Conservation (phyloP, 1,284 basidiomycete genomes). For the Boletellus deceptivus region DNA sequence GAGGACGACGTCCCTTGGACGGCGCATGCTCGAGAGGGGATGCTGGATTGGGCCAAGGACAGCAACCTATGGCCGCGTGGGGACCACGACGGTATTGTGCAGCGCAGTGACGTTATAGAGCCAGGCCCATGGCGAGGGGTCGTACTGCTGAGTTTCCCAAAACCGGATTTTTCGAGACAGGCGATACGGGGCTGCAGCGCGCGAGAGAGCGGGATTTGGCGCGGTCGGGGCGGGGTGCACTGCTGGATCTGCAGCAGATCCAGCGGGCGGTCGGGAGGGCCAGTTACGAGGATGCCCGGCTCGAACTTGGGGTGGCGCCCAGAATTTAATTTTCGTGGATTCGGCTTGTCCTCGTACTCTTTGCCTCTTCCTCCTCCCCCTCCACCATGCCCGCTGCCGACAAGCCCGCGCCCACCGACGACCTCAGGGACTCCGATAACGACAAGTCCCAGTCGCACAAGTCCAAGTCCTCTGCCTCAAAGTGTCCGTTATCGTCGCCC, state of each 20-base stretch:
- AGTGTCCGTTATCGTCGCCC: slow-evolving; percentile 22
- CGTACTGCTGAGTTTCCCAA: no score
- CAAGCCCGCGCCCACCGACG: slow-evolving; percentile 20
- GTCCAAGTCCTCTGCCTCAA: slow-evolving; percentile 27
- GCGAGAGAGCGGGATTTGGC: background rate
- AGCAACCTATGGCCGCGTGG: background rate
- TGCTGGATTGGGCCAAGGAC: no score
- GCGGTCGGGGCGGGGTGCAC: background rate
- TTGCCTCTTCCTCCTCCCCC: background rate
- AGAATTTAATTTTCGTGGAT: background rate
- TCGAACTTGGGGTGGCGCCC: background rate
- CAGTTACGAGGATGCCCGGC: no score
- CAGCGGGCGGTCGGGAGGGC: no score
- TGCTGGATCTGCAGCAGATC: no score
- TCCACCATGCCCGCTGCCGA: slow-evolving; percentile 28
- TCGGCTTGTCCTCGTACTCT: background rate
- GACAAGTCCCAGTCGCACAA: slow-evolving; percentile 19
- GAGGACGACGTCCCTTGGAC: slow-evolving; percentile 10
- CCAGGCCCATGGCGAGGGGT: no score
- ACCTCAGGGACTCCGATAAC: slow-evolving; percentile 24
- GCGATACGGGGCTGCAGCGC: no score
- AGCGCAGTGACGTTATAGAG: no score
- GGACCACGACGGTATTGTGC: background rate
- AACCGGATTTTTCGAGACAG: no score
- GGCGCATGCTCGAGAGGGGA: slow-evolving; percentile 12